Percentiles rank a stretch among this genome's conserved stretches.
phyloP scores from a whole-genome alignment of 148 eudicot species.

The Camellia sinensis region DNA sequence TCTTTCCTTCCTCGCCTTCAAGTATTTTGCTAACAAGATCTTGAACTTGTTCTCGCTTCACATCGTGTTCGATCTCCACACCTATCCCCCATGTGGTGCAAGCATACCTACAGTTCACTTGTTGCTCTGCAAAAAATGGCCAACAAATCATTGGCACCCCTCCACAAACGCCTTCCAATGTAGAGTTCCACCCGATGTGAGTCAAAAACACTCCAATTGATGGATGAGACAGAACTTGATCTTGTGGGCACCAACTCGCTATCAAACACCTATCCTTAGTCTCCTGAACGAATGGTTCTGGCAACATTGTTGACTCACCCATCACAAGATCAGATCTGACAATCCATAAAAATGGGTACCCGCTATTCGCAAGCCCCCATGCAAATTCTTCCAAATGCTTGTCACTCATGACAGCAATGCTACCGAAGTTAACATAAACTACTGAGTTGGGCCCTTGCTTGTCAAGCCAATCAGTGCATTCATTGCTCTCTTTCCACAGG shows the following conservation, averaged over 20 bases:
- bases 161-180: conserved; percentile 6
- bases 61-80: conserved; percentile 4
- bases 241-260: background rate
- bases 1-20: conserved; percentile 5
- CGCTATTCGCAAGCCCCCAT: conserved; percentile 10
- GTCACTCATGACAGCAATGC: conserved; percentile 7
- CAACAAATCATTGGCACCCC: conserved; percentile 11
- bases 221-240: background rate
- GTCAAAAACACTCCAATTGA: background rate
- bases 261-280: background rate
- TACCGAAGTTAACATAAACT: conserved; percentile 4
- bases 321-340: background rate
- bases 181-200: conserved; percentile 14
- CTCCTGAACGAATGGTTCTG: background rate
- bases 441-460: background rate
- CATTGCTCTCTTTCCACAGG: conserved; percentile 11
- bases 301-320: conserved; percentile 6
- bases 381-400: conserved; percentile 10
- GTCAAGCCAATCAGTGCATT: conserved; percentile 9
- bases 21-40: background rate
- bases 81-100: conserved; percentile 16
- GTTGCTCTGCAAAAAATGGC: conserved; percentile 12
- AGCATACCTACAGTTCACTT: conserved; percentile 18
- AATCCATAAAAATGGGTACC: conserved; percentile 12
- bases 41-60: conserved; percentile 9